Evolutionary conservation across 2,329 filamentous ascomycete genomes (phyloP), one percentile per base, ranked within the genome.

Genomic region (Neoscytalidium dimidiatum): DNA sequence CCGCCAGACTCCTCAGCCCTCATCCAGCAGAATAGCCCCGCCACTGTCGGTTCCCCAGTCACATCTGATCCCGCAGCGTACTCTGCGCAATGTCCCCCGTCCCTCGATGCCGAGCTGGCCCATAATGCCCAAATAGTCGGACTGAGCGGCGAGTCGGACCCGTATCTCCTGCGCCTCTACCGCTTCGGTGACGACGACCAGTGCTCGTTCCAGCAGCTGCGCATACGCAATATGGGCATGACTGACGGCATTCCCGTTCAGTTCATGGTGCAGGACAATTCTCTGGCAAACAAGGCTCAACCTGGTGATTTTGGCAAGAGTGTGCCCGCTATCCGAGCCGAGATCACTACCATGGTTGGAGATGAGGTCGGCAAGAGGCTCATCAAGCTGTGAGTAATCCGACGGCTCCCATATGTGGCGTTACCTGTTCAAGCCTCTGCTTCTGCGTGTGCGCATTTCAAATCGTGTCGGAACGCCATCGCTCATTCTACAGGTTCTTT

Each of bases 241-340:
- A 67, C 71, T 28, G 65, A 67, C 43, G 67, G 66, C 19, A 67
- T 72, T 21, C 75, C 74, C 3, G 70, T 73, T 0, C 72, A 76
- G 43, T 77, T 78, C 65, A 70, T 73, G n/a, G 73, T 78, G 21
- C 72, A 73, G 19, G 73, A 74, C 67, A 75, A 76, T 41, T 70
- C 69, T 3, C 66, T 77, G 11, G 70, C 75, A 2, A 69, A 71
- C 23, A 77, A 75, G 67, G 74, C 75, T 7, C 74, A 78, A 64
- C 74, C 75, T 3, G 68, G 70, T n/a, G 69, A 74, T 29, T 68
- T 67, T 35, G 49, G 64, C 2, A 69, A 72, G 29, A 67, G 61
- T 0, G 51, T 71, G 19, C 69, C 75, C 4, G 68, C 66, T 17
- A 73, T 71, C 35, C 71, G 74, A 52, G 64, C 66, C 13, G 72